Percentiles rank a stretch among this genome's conserved stretches.
Evolutionary conservation across 2,329 filamentous ascomycete species (phyloP).

Genomic region (Aureobasidium mangrovei): DNA sequence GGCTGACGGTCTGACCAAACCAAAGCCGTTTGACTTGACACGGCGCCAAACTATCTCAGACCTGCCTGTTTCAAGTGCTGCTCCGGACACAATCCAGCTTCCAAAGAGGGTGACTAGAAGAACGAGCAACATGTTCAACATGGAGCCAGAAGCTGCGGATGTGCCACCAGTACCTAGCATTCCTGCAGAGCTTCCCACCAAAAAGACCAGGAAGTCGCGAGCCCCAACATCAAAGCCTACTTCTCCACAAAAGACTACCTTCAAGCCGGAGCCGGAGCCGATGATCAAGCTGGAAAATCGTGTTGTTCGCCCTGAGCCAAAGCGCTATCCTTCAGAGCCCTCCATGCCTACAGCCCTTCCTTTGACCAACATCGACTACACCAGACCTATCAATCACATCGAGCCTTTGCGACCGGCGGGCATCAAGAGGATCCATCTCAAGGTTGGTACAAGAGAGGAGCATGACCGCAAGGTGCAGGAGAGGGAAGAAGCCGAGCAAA

Average conservation of each 20-base stretch:
- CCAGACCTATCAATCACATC: constrained; percentile 10
- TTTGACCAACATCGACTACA: constrained; percentile 9
- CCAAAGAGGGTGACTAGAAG: constrained; percentile 7
- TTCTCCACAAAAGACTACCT: not conserved
- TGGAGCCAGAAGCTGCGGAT: not conserved
- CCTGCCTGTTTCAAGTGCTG: not conserved
- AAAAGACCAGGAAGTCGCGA: not conserved
- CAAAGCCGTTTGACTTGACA: not conserved
- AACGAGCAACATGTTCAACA: constrained; percentile 1
- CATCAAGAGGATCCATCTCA: constrained; percentile 49
- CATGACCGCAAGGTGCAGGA: constrained; percentile 36
- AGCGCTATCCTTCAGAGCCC: not conserved
- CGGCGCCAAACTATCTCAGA: constrained; percentile 17
- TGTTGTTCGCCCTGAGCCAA: not conserved
- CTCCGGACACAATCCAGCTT: not conserved
- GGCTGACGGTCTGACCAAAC: not conserved
- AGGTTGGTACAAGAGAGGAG: constrained; percentile 49
- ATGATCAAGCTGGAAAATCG: not conserved
- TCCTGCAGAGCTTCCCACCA: not conserved
- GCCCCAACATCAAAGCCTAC: not conserved
- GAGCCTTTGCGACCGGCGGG: constrained; percentile 6
- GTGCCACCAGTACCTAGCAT: constrained; percentile 18
- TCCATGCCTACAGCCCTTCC: constrained; percentile 3
- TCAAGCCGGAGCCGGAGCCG: not conserved
- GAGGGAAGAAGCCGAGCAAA: constrained; percentile 39